phyloP scores from a whole-genome alignment of 2,329 filamentous ascomycete species.

The Dothiorella sarmentorum region DNA sequence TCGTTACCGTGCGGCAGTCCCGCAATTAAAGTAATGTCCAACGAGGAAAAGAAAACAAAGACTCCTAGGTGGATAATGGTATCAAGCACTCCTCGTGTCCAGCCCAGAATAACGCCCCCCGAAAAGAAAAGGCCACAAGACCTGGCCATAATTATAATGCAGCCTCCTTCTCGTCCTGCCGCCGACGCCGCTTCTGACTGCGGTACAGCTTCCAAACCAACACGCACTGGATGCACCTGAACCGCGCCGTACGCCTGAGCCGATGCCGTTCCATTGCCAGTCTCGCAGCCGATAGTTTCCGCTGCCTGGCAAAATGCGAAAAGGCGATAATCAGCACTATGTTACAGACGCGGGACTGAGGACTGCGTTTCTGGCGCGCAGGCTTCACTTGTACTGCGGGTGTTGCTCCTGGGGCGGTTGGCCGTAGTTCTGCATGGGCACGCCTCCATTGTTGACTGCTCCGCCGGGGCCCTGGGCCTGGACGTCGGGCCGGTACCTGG shows the following conservation, averaged over 20 bases:
- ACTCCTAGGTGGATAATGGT: constrained; percentile 3
- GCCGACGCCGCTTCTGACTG: background rate
- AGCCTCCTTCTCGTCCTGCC: background rate
- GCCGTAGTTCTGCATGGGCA: constrained; percentile 13
- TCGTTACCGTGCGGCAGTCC: background rate
- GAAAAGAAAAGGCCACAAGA: background rate
- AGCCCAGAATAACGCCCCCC: background rate
- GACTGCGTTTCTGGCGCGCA: background rate
- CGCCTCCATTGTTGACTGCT: constrained; percentile 14
- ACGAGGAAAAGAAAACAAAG: background rate
- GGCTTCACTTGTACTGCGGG: constrained; percentile 20
- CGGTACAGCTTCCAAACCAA: background rate
- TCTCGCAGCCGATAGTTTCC: background rate
- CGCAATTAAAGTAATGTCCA: background rate
- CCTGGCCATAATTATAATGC: background rate
- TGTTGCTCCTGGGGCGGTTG: constrained; percentile 14
- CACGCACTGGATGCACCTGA: constrained; percentile 6
- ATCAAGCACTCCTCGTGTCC: background rate
- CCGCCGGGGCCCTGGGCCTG: constrained; percentile 25
- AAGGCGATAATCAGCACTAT: background rate
- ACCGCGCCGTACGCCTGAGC: background rate
- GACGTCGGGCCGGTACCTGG: constrained; percentile 35
- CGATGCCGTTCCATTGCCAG: background rate
- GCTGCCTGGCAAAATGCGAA: background rate
- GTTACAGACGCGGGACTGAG: background rate